Conservation (phyloP, 768 basidiomycete genomes). For the Cystoderma amianthinum region DNA sequence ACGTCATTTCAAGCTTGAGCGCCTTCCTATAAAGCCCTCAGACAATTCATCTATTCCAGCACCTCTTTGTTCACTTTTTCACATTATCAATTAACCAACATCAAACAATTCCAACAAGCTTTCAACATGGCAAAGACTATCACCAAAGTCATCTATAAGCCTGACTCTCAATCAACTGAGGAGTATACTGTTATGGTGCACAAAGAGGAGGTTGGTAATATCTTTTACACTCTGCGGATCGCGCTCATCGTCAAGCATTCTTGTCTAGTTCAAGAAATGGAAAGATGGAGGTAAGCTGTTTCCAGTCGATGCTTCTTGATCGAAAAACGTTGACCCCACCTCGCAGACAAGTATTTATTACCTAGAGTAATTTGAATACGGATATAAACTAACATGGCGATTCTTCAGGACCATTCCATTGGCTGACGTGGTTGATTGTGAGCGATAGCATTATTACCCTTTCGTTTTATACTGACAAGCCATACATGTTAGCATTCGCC, state of each 20-base stretch:
- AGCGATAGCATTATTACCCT: constrained; percentile 14
- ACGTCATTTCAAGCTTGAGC: constrained; percentile 16
- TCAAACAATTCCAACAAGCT: constrained; percentile 9
- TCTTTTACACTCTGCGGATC: constrained; percentile 7
- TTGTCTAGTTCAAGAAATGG: constrained; percentile 66
- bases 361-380: neutral
- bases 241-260: constrained; percentile 3
- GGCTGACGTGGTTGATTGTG: constrained; percentile 77
- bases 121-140: constrained; percentile 37
- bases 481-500: constrained; percentile 46
- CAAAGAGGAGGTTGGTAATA: constrained; percentile 44
- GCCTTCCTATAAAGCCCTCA: constrained; percentile 7
- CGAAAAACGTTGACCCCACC: constrained; percentile 10
- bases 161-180: constrained; percentile 62
- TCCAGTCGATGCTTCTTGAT: constrained; percentile 9
- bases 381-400: constrained; percentile 11
- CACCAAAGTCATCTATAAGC: constrained; percentile 76
- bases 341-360: constrained; percentile 58
- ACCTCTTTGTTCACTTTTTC: neutral
- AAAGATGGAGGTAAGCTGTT: constrained; percentile 61
- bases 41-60: neutral
- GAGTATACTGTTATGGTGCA: constrained; percentile 71
- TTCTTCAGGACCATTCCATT: constrained; percentile 61
- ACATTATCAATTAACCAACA: constrained; percentile 4
- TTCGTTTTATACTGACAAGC: neutral